These are phyloP conservation scores for Neolentinus lepideus DNA, from an alignment of 1,284 basidiomycete species.

Conservation along the genomic window DNA sequence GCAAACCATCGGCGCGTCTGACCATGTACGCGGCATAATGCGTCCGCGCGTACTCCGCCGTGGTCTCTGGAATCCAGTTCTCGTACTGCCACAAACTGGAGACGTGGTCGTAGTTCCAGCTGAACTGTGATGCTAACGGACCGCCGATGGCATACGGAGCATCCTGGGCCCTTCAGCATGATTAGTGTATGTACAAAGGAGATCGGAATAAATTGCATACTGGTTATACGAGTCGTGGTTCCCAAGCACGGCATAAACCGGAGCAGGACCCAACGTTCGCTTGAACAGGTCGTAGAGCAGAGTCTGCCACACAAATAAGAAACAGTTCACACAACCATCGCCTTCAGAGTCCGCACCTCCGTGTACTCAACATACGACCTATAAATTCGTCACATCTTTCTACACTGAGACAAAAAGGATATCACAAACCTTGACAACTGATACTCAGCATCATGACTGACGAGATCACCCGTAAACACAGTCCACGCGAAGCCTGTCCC, in stretches of 20 bases:
- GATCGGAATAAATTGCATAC: constrained; percentile 26
- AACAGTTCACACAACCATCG: neutral
- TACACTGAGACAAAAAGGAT: neutral
- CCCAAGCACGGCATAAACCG: constrained; percentile 66
- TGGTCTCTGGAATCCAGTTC: constrained; percentile 59
- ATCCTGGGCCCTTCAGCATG: constrained; percentile 45
- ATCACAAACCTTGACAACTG: constrained; percentile 47
- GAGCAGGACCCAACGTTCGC: constrained; percentile 49
- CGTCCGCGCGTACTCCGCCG: constrained; percentile 49
- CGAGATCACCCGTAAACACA: constrained; percentile 72
- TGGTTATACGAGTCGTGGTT: constrained; percentile 70
- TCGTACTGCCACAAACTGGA: constrained; percentile 64
- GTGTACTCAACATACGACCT: constrained; percentile 35
- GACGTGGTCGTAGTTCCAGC: constrained; percentile 74
- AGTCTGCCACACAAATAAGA: constrained; percentile 29
- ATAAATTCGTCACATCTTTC: constrained; percentile 1
- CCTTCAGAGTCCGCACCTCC: constrained; percentile 35
- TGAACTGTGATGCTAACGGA: constrained; percentile 49
- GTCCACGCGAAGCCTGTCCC: constrained; percentile 57
- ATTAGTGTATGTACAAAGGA: constrained; percentile 1
- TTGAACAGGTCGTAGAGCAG: constrained; percentile 62
- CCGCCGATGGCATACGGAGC: constrained; percentile 53
- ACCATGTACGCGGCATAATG: constrained; percentile 78
- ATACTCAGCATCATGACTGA: constrained; percentile 63
- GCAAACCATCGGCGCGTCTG: constrained; percentile 58